Percentiles rank a stretch among this genome's conserved stretches.
phyloP scores from a whole-genome alignment of 345 rosid genomes.

The Noccaea bulbosa region DNA sequence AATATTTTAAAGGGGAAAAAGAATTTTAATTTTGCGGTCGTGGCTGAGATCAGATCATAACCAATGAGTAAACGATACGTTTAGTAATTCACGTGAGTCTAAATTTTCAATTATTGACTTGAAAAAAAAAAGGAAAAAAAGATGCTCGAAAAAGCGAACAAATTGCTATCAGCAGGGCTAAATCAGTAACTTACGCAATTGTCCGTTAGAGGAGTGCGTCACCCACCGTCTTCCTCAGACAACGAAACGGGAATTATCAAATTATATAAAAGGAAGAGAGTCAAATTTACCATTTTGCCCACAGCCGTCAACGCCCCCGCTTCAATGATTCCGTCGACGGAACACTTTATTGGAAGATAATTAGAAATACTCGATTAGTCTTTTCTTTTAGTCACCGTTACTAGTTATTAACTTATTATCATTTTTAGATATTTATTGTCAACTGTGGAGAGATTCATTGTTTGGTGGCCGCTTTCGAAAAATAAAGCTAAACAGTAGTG shows the following conservation, averaged over 20 bases:
- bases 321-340: slow-evolving; percentile 3
- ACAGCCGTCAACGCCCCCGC: slow-evolving; percentile 21
- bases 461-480: not conserved
- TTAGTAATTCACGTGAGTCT: slow-evolving; percentile 24
- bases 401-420: too few relatives aligned
- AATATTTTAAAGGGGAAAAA: not conserved
- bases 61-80: slow-evolving; percentile 22
- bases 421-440: too few relatives aligned
- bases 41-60: slow-evolving; percentile 33
- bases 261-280: not conserved
- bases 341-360: not conserved
- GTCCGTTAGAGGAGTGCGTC: slow-evolving; percentile 21
- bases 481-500: not conserved
- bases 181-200: not conserved
- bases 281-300: slow-evolving; percentile 21
- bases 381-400: slow-evolving; percentile 2
- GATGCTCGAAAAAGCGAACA: slow-evolving; percentile 14
- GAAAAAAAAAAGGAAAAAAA: not conserved
- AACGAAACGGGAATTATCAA: not conserved
- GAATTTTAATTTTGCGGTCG: slow-evolving; percentile 12
- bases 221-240: slow-evolving; percentile 37
- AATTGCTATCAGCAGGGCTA: slow-evolving; percentile 8
- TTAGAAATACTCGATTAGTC: not conserved
- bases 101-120: not conserved
- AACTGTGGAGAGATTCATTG: not conserved